phyloP scores from a whole-genome alignment of 2,329 filamentous ascomycete species.

The Sporothrix brasiliensis region DNA sequence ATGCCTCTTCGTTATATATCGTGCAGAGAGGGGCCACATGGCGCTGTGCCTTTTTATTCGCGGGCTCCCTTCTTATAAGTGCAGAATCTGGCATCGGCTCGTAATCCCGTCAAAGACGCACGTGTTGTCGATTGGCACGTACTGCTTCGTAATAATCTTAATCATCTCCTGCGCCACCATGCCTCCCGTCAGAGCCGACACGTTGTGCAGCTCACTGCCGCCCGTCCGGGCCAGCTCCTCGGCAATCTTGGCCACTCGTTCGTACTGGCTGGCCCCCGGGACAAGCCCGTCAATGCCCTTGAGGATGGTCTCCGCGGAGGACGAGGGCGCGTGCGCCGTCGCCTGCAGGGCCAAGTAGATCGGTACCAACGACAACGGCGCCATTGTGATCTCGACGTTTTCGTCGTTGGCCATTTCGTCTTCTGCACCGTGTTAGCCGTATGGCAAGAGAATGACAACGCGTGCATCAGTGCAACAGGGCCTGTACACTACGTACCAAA shows the following conservation, averaged over 20 bases:
- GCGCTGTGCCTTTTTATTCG: background rate
- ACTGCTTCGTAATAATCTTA: constrained; percentile 79
- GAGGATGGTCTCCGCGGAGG: constrained; percentile 59
- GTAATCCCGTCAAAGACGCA: constrained; percentile 71
- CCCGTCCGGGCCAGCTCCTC: constrained; percentile 74
- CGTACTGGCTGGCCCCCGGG: constrained; percentile 52
- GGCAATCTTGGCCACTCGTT: constrained; percentile 57
- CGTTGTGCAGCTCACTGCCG: constrained; percentile 89
- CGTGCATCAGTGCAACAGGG: constrained; percentile 24
- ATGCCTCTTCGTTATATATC: constrained; percentile 19
- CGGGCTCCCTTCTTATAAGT: constrained; percentile 45
- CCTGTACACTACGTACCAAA: constrained; percentile 53
- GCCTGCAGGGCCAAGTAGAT: constrained; percentile 69
- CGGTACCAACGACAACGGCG: constrained; percentile 64
- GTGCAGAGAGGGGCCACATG: background rate
- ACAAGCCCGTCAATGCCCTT: constrained; percentile 48
- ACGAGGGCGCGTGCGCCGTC: constrained; percentile 51
- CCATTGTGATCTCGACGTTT: constrained; percentile 51
- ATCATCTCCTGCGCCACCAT: constrained; percentile 97
- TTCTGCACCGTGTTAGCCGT: constrained; percentile 46
- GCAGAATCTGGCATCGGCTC: constrained; percentile 63
- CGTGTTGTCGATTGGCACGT: constrained; percentile 70
- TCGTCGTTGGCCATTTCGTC: constrained; percentile 59
- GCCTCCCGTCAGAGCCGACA: constrained; percentile 82
- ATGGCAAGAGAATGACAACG: background rate